Conservation (phyloP, 2,329 filamentous ascomycete species). For the Leptographium procerum region DNA sequence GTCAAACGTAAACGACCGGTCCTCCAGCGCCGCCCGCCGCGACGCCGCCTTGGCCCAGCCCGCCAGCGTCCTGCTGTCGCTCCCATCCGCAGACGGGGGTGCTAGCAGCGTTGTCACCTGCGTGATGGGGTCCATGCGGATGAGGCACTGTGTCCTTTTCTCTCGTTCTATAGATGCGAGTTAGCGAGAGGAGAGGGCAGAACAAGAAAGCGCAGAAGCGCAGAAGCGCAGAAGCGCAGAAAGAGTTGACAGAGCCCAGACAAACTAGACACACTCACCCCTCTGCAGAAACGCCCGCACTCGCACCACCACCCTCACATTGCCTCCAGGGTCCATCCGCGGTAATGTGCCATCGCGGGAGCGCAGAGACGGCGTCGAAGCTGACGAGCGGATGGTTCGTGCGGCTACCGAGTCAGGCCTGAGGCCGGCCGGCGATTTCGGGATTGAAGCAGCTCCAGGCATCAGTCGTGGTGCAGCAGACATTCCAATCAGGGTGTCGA, state of each 20-base stretch:
- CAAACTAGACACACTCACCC: conserved; percentile 38
- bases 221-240: too few species aligned
- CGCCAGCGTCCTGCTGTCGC: conserved; percentile 14
- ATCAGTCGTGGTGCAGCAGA: conserved; percentile 31
- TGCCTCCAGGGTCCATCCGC: conserved; percentile 54
- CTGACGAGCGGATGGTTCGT: conserved; percentile 47
- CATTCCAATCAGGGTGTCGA: conserved; percentile 25
- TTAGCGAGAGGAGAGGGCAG: too few species aligned
- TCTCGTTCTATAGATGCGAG: conserved; percentile 54
- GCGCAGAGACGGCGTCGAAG: conserved; percentile 68
- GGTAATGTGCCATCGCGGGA: conserved; percentile 58
- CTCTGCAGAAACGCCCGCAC: conserved; percentile 68
- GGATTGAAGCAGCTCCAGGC: conserved; percentile 22
- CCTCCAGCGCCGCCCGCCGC: conserved; percentile 12
- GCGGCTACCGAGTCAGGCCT: neutral
- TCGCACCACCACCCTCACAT: conserved; percentile 73
- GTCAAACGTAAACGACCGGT: conserved; percentile 72
- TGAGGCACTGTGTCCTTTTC: conserved; percentile 69
- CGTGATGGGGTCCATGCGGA: conserved; percentile 80
- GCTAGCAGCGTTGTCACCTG: conserved; percentile 74
- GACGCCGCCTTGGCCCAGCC: conserved; percentile 18
- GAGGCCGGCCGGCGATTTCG: conserved; percentile 19
- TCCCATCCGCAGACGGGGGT: conserved; percentile 28
- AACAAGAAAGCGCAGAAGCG: too few species aligned
- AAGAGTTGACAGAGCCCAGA: too few species aligned